Evolutionary conservation across 352 stramenopile species (phyloP).

Genomic region (Detonula confervacea): DNA sequence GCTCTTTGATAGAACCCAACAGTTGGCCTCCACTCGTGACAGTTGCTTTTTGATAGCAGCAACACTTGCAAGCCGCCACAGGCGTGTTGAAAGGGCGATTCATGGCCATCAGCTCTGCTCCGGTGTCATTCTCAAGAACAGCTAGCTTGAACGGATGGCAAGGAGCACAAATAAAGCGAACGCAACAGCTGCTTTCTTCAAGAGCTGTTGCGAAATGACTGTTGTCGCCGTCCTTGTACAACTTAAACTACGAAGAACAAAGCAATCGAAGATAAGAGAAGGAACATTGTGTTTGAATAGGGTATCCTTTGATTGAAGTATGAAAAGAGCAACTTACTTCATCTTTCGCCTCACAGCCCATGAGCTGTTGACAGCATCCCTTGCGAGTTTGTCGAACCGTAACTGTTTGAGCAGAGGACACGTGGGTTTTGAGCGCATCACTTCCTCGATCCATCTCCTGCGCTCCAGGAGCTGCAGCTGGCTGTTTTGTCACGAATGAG

Average conservation of each 20-base stretch:
- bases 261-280: too few species aligned
- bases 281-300: too few species aligned
- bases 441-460: constrained; percentile 62
- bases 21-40: constrained; percentile 55
- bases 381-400: constrained; percentile 50
- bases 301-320: too few species aligned
- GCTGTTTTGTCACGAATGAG: too few species aligned
- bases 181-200: constrained; percentile 68
- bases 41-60: constrained; percentile 63
- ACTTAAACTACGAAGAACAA: too few species aligned
- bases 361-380: constrained; percentile 69
- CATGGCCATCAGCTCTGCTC: constrained; percentile 54
- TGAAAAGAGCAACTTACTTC: too few species aligned
- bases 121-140: constrained; percentile 42
- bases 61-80: constrained; percentile 63
- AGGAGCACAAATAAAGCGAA: constrained; percentile 59
- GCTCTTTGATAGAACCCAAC: constrained; percentile 64
- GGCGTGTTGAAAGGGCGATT: constrained; percentile 56
- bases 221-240: constrained; percentile 48
- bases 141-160: constrained; percentile 60
- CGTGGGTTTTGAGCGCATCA: constrained; percentile 48
- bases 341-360: constrained; percentile 49
- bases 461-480: not conserved
- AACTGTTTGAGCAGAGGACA: constrained; percentile 17
- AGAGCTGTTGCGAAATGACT: constrained; percentile 57